phyloP scores from a whole-genome alignment of 805 yeast species.

The Spathaspora hagerdaliae region DNA sequence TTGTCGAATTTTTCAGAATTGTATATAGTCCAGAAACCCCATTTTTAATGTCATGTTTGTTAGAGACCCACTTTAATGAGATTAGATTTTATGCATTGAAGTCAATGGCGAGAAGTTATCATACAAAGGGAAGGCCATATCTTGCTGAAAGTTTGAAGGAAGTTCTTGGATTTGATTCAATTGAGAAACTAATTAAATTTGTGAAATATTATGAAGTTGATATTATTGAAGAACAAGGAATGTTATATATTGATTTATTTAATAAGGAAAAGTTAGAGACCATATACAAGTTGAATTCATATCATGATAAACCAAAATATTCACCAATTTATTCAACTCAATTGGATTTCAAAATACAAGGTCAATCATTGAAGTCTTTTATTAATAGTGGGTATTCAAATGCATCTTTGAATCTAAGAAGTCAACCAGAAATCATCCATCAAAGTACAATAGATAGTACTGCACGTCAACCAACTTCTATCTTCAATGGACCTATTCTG shows the following conservation, averaged over 20 bases:
- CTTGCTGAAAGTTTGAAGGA: conserved; percentile 43
- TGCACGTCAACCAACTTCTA: background rate
- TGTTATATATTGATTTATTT: conserved; percentile 31
- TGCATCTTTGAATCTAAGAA: background rate
- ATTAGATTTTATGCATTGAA: conserved; percentile 70
- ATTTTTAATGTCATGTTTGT: conserved; percentile 63
- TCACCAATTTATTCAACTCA: conserved; percentile 31
- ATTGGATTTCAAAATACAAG: conserved; percentile 22
- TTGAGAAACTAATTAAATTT: conserved; percentile 49
- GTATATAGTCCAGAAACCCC: conserved; percentile 51
- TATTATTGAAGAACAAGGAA: conserved; percentile 24
- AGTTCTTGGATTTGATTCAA: conserved; percentile 65
- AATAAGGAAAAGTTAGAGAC: conserved; percentile 39
- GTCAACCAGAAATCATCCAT: conserved; percentile 1
- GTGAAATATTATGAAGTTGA: conserved; percentile 63
- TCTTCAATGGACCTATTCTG: background rate
- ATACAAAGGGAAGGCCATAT: conserved; percentile 67
- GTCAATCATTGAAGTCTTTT: conserved; percentile 19
- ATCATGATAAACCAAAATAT: conserved; percentile 35
- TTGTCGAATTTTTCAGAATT: conserved; percentile 57
- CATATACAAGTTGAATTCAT: conserved; percentile 34
- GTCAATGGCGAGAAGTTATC: conserved; percentile 61
- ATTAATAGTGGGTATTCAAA: conserved; percentile 34
- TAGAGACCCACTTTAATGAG: conserved; percentile 79
- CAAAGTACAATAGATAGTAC: background rate